Base-by-base conservation (phyloP, 352 stramenopile genomes). In the Pythium aristosporum region DNA sequence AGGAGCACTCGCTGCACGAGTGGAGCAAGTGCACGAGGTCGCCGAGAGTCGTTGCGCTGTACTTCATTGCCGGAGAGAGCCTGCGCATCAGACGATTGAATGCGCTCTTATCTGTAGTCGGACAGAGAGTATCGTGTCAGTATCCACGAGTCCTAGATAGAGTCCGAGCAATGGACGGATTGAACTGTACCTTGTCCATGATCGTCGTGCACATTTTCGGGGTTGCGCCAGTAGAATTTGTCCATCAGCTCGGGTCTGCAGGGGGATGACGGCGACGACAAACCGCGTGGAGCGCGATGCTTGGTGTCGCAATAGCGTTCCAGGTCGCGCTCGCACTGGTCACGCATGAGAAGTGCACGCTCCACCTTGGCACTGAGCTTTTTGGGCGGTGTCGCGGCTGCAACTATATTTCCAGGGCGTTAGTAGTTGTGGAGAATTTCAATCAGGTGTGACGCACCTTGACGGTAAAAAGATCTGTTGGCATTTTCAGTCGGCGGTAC, bases 21-120 rank as follows among this genome's bases (percentile, higher is more conserved):
- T 89, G 74, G 20, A 92, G 69, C 47, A 76, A 25, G 50, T 86
- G 77, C 25, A 92, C 69, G 46, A 92, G 75, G 36, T 90, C 81
- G 1, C 46, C 30, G 62, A 89, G 76, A 23, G 80, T 86, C 25
- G 72, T 76, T 9, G 71, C 77, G 15, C 72, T 72, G 47, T 85
- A 86, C 34, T 79, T 85, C 57, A 89, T 80, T 8, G 74, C 73
- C 5, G 82, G 82, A 0, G 82, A 86, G 5, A 92, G 72, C 50
- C 85, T 87, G 16, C 82, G 65, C 56, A 92, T 67, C 25, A 90
- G 63, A 1, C 79, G 66, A 57, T 91, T 76, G n/a, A 88, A 72
- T 6, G 75, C 71, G 18, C 62, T 63, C 20, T 82, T 87, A 43
- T 91, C 82, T 91, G 39, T 15, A 12, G 43, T 10, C 20, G 18